Conservation (phyloP, 2,329 filamentous ascomycete species). For the Microsporum audouinii region DNA sequence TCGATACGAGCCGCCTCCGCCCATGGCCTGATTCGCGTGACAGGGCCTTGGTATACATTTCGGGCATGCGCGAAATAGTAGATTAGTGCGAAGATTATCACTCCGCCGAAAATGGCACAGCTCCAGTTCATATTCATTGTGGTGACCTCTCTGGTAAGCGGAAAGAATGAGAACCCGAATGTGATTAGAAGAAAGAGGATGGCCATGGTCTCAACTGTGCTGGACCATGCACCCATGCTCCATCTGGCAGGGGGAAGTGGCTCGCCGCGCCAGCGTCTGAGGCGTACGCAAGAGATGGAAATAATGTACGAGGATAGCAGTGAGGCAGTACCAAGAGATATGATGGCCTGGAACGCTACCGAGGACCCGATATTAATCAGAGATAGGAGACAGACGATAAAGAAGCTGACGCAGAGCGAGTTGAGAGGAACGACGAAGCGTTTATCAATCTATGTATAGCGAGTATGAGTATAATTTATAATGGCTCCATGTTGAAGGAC, state of each 20-base stretch:
- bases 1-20: constrained; percentile 6
- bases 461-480: neutral
- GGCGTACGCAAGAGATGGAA: constrained; percentile 35
- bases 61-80: constrained; percentile 29
- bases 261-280: constrained; percentile 35
- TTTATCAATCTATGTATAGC: constrained; percentile 6
- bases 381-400: constrained; percentile 28
- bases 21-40: constrained; percentile 15
- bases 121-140: constrained; percentile 18
- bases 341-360: constrained; percentile 33
- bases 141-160: constrained; percentile 5
- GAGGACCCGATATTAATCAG: constrained; percentile 42
- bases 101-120: constrained; percentile 33
- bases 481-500: too few species aligned
- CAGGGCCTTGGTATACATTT: constrained; percentile 22
- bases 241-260: constrained; percentile 36
- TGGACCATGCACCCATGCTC: constrained; percentile 33
- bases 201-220: constrained; percentile 11
- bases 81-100: constrained; percentile 28
- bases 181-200: constrained; percentile 11
- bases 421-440: constrained; percentile 19
- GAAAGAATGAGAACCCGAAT: constrained; percentile 14
- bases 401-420: constrained; percentile 19
- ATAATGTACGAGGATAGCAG: constrained; percentile 34
- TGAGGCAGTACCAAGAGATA: constrained; percentile 29